Evolutionary conservation across 2,329 filamentous ascomycete genomes (phyloP).

Genomic region (Penicillium sp.): DNA sequence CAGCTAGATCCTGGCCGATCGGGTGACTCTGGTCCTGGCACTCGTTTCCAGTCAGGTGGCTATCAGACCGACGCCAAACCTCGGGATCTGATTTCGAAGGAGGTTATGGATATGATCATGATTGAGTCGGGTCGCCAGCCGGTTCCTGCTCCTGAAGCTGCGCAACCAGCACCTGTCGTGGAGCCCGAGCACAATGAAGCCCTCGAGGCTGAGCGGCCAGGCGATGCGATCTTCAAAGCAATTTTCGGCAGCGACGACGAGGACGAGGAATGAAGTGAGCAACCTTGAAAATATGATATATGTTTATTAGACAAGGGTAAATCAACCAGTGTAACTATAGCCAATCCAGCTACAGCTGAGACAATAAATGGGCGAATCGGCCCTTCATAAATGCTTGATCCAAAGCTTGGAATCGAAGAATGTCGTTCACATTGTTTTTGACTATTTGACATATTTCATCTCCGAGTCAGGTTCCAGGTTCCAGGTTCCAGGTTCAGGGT

Average conservation of each 20-base stretch:
- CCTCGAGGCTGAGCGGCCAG: conserved; percentile 70
- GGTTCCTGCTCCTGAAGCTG: conserved; percentile 14
- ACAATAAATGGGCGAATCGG: not conserved
- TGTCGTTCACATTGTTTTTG: not conserved
- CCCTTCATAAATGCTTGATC: conserved; percentile 1
- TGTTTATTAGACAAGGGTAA: not conserved
- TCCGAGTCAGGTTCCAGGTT: not conserved
- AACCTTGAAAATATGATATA: not conserved
- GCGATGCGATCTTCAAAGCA: conserved; percentile 82
- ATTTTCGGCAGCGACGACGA: conserved; percentile 89
- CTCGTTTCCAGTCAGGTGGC: conserved; percentile 33
- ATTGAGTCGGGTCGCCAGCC: conserved; percentile 36
- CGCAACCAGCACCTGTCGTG: conserved; percentile 40
- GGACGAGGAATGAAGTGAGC: conserved; percentile 50
- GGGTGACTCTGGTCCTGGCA: conserved; percentile 31
- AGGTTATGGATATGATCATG: conserved; percentile 58
- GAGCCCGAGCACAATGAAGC: conserved; percentile 77
- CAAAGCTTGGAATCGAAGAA: conserved; percentile 2
- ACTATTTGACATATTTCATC: not conserved
- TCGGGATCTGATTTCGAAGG: conserved; percentile 54
- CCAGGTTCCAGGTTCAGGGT: not conserved
- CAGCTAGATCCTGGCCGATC: conserved; percentile 52
- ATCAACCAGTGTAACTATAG: not conserved
- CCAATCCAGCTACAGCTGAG: not conserved
- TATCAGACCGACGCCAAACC: conserved; percentile 33